Evolutionary conservation across 495 filamentous ascomycete genomes (phyloP).

Genomic region (Hyaloscypha hepaticicola): DNA sequence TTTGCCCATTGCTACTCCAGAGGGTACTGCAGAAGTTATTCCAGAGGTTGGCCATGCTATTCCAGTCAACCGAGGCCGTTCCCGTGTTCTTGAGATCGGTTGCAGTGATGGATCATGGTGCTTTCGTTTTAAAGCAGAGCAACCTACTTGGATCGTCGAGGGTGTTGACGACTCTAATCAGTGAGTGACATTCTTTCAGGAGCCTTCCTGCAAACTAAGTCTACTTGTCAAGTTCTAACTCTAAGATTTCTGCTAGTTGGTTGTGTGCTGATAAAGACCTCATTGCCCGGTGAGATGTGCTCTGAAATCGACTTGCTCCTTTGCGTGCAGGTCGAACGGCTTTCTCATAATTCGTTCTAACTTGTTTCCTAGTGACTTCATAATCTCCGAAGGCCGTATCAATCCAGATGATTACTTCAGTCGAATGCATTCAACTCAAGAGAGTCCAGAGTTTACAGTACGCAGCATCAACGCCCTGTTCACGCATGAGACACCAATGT

Average conservation of each 20-base stretch:
- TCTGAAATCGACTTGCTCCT: too few relatives aligned
- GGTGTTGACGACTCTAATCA: slow-evolving; percentile 33
- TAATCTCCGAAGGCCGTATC: background rate
- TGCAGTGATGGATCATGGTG: slow-evolving; percentile 32
- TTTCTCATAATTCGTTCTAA: background rate
- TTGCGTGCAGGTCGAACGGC: too few relatives aligned
- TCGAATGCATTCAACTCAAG: slow-evolving; percentile 18
- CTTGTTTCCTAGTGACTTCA: slow-evolving; percentile 24
- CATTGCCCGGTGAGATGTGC: slow-evolving; percentile 18
- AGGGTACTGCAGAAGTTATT: too few relatives aligned
- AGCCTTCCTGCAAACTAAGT: background rate
- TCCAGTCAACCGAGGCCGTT: slow-evolving; percentile 19
- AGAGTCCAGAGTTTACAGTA: slow-evolving; percentile 29
- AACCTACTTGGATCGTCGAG: slow-evolving; percentile 31
- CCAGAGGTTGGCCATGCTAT: background rate
- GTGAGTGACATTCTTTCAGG: background rate
- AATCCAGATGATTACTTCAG: slow-evolving; percentile 21
- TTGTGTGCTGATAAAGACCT: slow-evolving; percentile 10
- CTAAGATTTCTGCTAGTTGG: slow-evolving; percentile 15
- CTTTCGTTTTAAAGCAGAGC: slow-evolving; percentile 24
- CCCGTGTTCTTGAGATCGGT: slow-evolving; percentile 31
- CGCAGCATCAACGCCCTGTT: slow-evolving; percentile 30
- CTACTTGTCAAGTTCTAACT: background rate
- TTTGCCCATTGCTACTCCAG: background rate
- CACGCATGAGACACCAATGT: slow-evolving; percentile 21